Evolutionary conservation across 1,284 basidiomycete species (phyloP).

Genomic region (Athelia psychrophila): DNA sequence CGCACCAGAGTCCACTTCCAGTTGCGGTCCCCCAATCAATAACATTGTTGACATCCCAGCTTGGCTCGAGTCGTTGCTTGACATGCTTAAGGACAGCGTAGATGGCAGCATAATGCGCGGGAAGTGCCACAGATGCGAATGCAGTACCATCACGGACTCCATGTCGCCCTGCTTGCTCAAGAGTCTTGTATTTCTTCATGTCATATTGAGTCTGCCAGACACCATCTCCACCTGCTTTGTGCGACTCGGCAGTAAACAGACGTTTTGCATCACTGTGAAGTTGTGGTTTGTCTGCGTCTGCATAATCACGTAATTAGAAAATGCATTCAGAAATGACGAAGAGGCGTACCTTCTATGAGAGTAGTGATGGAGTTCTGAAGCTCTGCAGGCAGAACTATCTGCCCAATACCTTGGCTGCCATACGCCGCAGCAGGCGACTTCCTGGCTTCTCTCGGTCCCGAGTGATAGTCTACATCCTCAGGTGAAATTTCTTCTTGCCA

Average conservation of each 20-base stretch:
- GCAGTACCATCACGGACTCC: conserved; percentile 68
- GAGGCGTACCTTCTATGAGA: conserved; percentile 55
- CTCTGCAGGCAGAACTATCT: conserved; percentile 67
- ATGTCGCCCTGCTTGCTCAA: conserved; percentile 53
- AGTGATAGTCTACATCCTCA: conserved; percentile 20
- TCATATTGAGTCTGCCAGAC: conserved; percentile 56
- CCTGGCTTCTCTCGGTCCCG: conserved; percentile 40
- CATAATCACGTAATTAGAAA: conserved; percentile 8
- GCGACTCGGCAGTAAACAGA: conserved; percentile 47
- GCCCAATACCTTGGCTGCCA: conserved; percentile 70
- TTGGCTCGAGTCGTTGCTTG: conserved; percentile 56
- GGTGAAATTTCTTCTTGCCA: conserved; percentile 19
- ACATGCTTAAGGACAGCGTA: conserved; percentile 63
- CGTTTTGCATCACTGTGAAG: conserved; percentile 70
- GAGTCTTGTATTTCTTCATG: conserved; percentile 51
- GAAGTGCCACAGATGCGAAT: conserved; percentile 71
- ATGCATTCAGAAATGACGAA: conserved; percentile 1
- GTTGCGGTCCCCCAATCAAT: conserved; percentile 77
- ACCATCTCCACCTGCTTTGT: conserved; percentile 23
- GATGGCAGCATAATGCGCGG: conserved; percentile 75
- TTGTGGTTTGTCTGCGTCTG: conserved; percentile 62
- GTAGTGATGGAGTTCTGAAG: conserved; percentile 57
- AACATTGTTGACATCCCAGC: conserved; percentile 55
- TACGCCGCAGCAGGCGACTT: conserved; percentile 81
- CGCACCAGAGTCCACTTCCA: conserved; percentile 74